Conservation (phyloP, 2,329 filamentous ascomycete species). For the Xylariaceae sp. region DNA sequence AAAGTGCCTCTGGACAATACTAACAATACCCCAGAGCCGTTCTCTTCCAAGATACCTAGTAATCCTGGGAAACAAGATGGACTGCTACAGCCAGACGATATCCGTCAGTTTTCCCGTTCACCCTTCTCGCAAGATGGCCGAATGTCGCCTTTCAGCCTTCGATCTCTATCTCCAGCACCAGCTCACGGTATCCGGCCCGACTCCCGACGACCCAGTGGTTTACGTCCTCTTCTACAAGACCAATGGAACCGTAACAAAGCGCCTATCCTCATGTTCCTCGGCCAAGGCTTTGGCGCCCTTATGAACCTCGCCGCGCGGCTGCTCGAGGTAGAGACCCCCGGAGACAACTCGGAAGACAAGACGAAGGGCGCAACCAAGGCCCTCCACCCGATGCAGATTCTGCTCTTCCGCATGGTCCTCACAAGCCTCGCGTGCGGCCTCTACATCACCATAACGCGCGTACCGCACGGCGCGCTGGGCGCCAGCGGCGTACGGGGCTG, state of each 20-base stretch:
- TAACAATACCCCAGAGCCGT: too few relatives aligned
- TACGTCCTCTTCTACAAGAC: constrained; percentile 10
- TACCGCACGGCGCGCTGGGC: constrained; percentile 59
- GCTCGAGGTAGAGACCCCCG: constrained; percentile 52
- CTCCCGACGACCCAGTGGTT: neutral
- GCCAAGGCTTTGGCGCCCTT: constrained; percentile 75
- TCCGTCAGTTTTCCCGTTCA: constrained; percentile 37
- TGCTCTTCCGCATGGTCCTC: constrained; percentile 75
- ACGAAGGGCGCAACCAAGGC: constrained; percentile 34
- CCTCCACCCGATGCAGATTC: constrained; percentile 77
- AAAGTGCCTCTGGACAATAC: constrained; percentile 3
- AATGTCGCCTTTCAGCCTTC: constrained; percentile 17
- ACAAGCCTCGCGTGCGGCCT: constrained; percentile 61
- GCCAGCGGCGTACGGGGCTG: constrained; percentile 61
- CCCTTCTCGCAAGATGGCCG: constrained; percentile 33
- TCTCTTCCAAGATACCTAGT: too few relatives aligned
- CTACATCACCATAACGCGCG: constrained; percentile 57
- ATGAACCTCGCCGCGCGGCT: constrained; percentile 83
- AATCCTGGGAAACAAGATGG: neutral
- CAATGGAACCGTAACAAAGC: constrained; percentile 58
- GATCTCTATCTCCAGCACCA: constrained; percentile 6
- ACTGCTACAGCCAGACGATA: constrained; percentile 26
- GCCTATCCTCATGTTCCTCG: constrained; percentile 65
- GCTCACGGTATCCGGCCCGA: constrained; percentile 1
- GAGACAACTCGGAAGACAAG: constrained; percentile 29